Conservation (phyloP, 768 basidiomycete species). For the Suillus fuscotomentosus region DNA sequence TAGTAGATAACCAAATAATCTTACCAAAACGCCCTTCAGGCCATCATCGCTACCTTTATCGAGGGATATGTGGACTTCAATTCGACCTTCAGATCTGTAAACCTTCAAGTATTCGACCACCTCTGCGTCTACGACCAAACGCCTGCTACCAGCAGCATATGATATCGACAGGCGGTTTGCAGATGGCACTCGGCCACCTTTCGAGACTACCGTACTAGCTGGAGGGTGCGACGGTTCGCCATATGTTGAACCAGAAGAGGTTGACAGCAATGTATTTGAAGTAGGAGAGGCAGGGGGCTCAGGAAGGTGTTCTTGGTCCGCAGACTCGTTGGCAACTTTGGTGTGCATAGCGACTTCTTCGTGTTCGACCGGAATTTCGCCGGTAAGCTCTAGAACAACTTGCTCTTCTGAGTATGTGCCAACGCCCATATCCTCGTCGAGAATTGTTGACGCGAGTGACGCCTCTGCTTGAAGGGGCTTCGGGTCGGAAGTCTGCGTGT, state of each 20-base stretch:
- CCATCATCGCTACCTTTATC: conserved; percentile 52
- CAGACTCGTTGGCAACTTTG: conserved; percentile 15
- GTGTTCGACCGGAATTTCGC: conserved; percentile 22
- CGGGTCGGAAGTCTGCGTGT: conserved; percentile 13
- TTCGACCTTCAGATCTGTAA: conserved; percentile 77
- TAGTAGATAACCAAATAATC: conserved; percentile 20
- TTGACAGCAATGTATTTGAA: conserved; percentile 45
- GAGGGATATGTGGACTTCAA: conserved; percentile 75
- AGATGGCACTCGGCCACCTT: conserved; percentile 53
- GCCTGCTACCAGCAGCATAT: conserved; percentile 84
- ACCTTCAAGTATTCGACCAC: conserved; percentile 81
- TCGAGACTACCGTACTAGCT: conserved; percentile 19
- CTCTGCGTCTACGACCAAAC: conserved; percentile 87
- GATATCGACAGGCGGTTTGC: conserved; percentile 92
- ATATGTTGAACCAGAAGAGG: conserved; percentile 36
- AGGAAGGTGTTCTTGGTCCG: conserved; percentile 46
- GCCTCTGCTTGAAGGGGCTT: conserved; percentile 40
- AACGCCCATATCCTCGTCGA: conserved; percentile 42
- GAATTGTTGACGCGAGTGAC: conserved; percentile 52
- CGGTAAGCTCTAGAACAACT: conserved; percentile 4
- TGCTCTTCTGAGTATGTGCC: conserved; percentile 29
- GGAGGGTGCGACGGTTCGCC: conserved; percentile 44
- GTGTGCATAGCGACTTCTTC: conserved; percentile 14
- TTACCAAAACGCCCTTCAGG: conserved; percentile 75
- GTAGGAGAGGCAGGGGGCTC: conserved; percentile 60